Evolutionary conservation across 495 filamentous ascomycete genomes (phyloP).

Genomic region (Apiosordaria backusii): DNA sequence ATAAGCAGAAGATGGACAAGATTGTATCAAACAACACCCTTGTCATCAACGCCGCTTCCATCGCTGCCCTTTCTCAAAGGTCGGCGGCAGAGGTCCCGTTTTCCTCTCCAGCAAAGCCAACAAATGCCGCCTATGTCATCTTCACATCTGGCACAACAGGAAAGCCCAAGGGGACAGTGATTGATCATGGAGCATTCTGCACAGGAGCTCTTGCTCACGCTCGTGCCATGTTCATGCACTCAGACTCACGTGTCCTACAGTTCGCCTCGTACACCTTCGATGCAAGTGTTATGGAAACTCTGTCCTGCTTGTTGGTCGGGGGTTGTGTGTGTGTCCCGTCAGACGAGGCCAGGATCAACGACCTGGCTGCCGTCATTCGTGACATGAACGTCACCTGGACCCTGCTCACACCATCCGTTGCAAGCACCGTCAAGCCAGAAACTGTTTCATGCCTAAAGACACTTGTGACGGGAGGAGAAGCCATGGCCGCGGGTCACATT

Average conservation of each 20-base stretch:
- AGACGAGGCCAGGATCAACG: constrained; percentile 30
- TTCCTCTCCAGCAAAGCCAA: constrained; percentile 22
- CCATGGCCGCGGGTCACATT: constrained; percentile 24
- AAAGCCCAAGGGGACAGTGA: constrained; percentile 42
- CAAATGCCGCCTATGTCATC: constrained; percentile 49
- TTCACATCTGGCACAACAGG: constrained; percentile 54
- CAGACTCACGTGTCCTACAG: constrained; percentile 50
- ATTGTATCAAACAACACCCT: constrained; percentile 6
- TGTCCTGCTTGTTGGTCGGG: constrained; percentile 52
- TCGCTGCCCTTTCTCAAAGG: background rate
- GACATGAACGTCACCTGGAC: constrained; percentile 28
- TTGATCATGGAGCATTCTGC: constrained; percentile 40
- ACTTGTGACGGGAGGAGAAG: constrained; percentile 29
- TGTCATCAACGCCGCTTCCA: constrained; percentile 14
- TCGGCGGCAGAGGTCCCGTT: background rate
- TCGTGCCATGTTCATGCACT: constrained; percentile 37
- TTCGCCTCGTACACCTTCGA: constrained; percentile 65
- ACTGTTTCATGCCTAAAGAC: constrained; percentile 19
- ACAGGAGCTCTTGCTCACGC: constrained; percentile 41
- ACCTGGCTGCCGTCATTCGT: constrained; percentile 29
- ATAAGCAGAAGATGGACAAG: constrained; percentile 15
- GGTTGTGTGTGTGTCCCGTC: constrained; percentile 42
- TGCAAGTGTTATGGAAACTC: constrained; percentile 52
- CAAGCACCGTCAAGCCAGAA: constrained; percentile 27
- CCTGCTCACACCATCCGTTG: constrained; percentile 51